These are phyloP conservation scores for Penicillium sp. DNA, from an alignment of 2,329 filamentous ascomycete species.

Conservation along the genomic window DNA sequence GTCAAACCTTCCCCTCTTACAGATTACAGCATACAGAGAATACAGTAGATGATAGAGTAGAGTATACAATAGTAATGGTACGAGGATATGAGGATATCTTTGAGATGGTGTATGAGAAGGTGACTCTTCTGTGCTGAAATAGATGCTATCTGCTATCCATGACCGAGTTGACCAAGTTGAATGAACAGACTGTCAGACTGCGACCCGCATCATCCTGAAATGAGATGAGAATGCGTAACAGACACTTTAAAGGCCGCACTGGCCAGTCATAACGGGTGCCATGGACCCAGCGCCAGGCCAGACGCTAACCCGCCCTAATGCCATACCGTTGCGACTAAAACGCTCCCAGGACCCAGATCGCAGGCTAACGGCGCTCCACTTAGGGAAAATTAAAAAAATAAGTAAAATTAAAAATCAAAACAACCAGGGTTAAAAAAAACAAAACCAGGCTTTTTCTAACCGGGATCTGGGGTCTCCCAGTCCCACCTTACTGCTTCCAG, in stretches of 20 bases:
- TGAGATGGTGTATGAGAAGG: too few species aligned
- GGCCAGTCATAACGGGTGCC: slow-evolving; percentile 18
- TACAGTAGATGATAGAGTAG: too few species aligned
- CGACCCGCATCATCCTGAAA: slow-evolving; percentile 30
- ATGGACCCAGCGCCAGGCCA: slow-evolving; percentile 24
- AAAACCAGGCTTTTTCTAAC: too few species aligned
- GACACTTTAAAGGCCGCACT: slow-evolving; percentile 24
- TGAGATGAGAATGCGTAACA: slow-evolving; percentile 27
- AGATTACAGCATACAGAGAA: too few species aligned
- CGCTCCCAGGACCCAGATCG: slow-evolving; percentile 20
- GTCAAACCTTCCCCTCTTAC: slow-evolving; percentile 16
- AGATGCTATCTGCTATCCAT: too few species aligned
- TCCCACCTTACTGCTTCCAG: background rate
- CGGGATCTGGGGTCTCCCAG: slow-evolving; percentile 14
- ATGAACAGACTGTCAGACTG: too few species aligned
- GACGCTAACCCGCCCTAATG: slow-evolving; percentile 25
- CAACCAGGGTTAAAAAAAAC: too few species aligned
- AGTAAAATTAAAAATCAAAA: too few species aligned
- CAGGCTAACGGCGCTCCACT: slow-evolving; percentile 21
- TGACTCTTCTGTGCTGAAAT: too few species aligned
- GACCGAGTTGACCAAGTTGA: too few species aligned
- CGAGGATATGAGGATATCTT: too few species aligned
- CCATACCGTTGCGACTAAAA: slow-evolving; percentile 28
- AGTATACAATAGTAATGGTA: too few species aligned
- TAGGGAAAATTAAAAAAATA: background rate